Evolutionary conservation across 768 basidiomycete genomes (phyloP).

Genomic region (Pisolithus microcarpus): DNA sequence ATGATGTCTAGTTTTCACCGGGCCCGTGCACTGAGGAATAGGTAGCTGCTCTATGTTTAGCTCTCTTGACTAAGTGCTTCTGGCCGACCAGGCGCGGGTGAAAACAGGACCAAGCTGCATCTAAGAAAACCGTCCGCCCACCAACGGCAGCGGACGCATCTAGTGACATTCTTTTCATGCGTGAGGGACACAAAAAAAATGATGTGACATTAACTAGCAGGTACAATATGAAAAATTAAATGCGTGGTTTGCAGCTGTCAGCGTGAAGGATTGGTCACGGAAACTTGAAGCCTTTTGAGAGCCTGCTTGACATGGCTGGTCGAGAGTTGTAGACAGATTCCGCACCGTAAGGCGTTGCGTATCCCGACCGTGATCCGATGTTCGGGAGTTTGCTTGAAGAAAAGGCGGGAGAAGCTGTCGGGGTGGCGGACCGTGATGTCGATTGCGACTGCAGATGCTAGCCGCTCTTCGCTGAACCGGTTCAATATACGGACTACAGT

Average conservation of each 20-base stretch:
- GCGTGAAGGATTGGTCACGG: slow-evolving; percentile 11
- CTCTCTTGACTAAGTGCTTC: too few species aligned
- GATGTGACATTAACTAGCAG: not conserved
- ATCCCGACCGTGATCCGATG: slow-evolving; percentile 46
- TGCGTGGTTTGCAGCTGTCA: slow-evolving; percentile 1
- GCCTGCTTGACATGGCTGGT: slow-evolving; percentile 57
- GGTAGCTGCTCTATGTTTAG: too few species aligned
- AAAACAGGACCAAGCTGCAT: too few species aligned
- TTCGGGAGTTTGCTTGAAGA: slow-evolving; percentile 30
- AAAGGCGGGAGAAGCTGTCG: slow-evolving; percentile 46
- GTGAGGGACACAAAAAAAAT: too few species aligned
- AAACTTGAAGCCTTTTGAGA: slow-evolving; percentile 32
- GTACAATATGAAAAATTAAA: slow-evolving; percentile 6
- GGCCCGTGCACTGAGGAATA: too few species aligned
- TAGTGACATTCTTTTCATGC: too few species aligned
- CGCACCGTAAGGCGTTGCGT: slow-evolving; percentile 46
- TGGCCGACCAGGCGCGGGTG: too few species aligned
- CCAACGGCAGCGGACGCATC: too few species aligned
- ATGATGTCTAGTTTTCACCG: too few species aligned
- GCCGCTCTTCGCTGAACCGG: slow-evolving; percentile 60
- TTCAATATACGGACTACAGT: slow-evolving; percentile 70
- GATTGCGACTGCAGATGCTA: slow-evolving; percentile 47
- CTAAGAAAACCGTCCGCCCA: too few species aligned
- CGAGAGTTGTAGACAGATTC: slow-evolving; percentile 46
- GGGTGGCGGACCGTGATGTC: slow-evolving; percentile 63